Conservation (phyloP, 306 rosid genomes). For the Trifolium fragiferum region DNA sequence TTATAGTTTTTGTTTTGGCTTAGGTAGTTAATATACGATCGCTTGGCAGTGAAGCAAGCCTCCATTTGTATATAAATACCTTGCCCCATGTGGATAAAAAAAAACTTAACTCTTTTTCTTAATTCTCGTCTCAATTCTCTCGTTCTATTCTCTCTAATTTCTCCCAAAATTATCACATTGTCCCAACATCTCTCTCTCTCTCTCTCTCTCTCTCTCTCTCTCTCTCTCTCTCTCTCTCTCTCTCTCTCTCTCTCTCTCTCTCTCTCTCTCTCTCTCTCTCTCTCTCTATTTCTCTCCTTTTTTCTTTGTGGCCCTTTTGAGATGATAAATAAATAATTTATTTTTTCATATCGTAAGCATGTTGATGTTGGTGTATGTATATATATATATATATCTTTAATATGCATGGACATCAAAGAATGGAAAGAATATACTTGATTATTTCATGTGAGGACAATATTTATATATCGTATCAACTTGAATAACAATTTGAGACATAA, state of each 20-base stretch:
- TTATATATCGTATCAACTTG: slow-evolving; percentile 45
- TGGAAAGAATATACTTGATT: slow-evolving; percentile 51
- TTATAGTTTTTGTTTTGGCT: too few relatives aligned
- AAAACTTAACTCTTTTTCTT: too few relatives aligned
- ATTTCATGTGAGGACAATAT: slow-evolving; percentile 57
- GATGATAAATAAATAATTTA: slow-evolving; percentile 44
- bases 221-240: not conserved
- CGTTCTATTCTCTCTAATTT: too few relatives aligned
- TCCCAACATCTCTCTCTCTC: too few relatives aligned
- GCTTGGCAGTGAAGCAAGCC: too few relatives aligned
- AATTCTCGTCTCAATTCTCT: too few relatives aligned
- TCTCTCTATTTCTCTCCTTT: not conserved
- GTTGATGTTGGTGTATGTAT: slow-evolving; percentile 18
- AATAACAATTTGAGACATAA: slow-evolving; percentile 24
- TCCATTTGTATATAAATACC: too few relatives aligned
- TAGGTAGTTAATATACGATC: too few relatives aligned
- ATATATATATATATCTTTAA: slow-evolving; percentile 37
- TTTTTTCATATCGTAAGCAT: slow-evolving; percentile 45
- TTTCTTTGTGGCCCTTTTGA: slow-evolving; percentile 34
- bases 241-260: not conserved
- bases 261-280: not conserved
- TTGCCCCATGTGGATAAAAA: too few relatives aligned
- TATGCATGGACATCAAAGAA: slow-evolving; percentile 54
- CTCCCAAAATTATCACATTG: too few relatives aligned
- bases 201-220: not conserved